phyloP scores from a whole-genome alignment of 345 rosid species.

The Fremontodendron californicum region DNA sequence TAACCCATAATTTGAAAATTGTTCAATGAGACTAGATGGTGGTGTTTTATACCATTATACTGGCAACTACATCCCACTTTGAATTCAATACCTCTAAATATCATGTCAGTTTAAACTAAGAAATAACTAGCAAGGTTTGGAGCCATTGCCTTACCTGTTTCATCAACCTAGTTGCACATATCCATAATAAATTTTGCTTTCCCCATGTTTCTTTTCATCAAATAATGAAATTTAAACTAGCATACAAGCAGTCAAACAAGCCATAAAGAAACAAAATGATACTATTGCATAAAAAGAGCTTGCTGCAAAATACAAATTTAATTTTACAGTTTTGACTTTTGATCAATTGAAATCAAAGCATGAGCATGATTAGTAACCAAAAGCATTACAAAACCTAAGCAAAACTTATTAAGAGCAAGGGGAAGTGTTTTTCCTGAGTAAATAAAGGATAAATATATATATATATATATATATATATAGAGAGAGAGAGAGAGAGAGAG shows the following conservation, averaged over 20 bases:
- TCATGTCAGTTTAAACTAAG: not conserved
- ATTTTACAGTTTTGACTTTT: not conserved
- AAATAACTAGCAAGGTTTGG: not conserved
- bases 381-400: not conserved
- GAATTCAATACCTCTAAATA: not conserved
- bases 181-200: not conserved
- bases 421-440: not conserved
- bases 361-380: not conserved
- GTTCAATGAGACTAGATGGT: not conserved
- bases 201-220: not conserved
- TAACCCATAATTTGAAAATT: not conserved
- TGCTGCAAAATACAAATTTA: not conserved
- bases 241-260: not conserved
- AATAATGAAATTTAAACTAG: not conserved
- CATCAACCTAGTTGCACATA: not conserved
- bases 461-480: too few species aligned
- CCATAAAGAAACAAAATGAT: not conserved
- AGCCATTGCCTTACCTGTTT: not conserved
- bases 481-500: too few species aligned
- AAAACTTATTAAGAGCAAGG: not conserved
- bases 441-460: not conserved
- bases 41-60: not conserved
- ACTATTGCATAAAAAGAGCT: not conserved
- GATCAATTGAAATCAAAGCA: not conserved
- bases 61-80: not conserved